Evolutionary conservation across 768 basidiomycete genomes (phyloP), one percentile per base, ranked within the genome.

Genomic region (Psilocybe cubensis): DNA sequence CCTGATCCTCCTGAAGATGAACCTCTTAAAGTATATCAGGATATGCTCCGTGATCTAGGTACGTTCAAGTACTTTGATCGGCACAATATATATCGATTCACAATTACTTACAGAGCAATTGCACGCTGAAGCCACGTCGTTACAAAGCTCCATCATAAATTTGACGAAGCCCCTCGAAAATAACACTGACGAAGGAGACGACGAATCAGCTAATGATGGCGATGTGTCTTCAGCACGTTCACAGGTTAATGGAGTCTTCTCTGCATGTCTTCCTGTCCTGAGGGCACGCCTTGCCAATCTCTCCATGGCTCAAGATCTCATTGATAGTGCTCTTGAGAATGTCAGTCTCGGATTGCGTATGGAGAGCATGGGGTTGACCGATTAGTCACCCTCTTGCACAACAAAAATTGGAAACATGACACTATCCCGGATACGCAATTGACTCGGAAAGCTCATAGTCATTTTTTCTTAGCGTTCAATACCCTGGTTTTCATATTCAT

Each of bases 291-390:
- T 72, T 5, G 74, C 74, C 10, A 83, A 83, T 58, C 59, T 84
- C 18, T 59, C 70, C 12, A 74, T 81, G 74, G 82, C 82, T 0
- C 78, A 77, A 48, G 78, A 81, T 24, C 70, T 84, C 18, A 69
- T 83, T 23, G 78, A 81, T 54, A 76, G 77, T 21, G 77, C 79
- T 12, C 78, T 82, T 43, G 81, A 83, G 64, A 83, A 81, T 55
- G 66, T 76, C 21, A 80, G 76, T 47, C 72, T 81, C 28, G 71
- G 68, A 43, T 62, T 83, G 29, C 70, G 78, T n/a, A 74, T 82
- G 73, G 80, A 83, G 62, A 79, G 78, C 59, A 62, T 83, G 59
- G 79, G 78, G 8, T 60, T 80, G 23, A 54, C 47, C 2, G 58
- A 53, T 23, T 66, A 47, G 18, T 18, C 14, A 24, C 12, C 9